A percentile compares a stretch with the other conserved stretches of the same genome.
Evolutionary conservation across 345 rosid genomes (phyloP).

Genomic region (Boechera stricta): DNA sequence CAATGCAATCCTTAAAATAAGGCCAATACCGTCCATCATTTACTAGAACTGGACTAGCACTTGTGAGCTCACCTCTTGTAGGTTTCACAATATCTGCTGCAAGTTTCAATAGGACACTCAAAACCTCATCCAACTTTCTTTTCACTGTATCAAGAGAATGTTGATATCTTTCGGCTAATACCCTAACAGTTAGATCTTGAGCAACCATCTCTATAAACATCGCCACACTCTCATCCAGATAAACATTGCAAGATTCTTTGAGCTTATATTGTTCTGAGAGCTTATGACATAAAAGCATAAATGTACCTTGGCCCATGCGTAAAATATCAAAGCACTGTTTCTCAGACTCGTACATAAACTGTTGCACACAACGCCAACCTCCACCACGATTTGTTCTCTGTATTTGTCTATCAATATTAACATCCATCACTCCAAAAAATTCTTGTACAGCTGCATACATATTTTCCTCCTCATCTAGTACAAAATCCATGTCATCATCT

Average conservation of each 20-base stretch:
- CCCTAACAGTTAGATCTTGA: neutral
- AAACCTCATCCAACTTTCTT: constrained; percentile 13
- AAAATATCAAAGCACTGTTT: neutral
- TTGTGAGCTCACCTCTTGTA: neutral
- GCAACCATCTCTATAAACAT: constrained; percentile 20
- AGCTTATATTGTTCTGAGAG: neutral
- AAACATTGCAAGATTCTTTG: neutral
- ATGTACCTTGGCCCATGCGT: neutral
- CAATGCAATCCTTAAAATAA: neutral
- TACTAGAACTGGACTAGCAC: neutral
- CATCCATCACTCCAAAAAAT: neutral
- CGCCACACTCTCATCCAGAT: neutral
- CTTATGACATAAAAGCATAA: neutral
- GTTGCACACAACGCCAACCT: constrained; percentile 6
- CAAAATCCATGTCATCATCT: constrained; percentile 7
- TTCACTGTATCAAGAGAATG: constrained; percentile 15
- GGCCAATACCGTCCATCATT: neutral
- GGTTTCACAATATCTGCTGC: neutral
- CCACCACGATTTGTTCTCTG: neutral
- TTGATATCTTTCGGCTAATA: constrained; percentile 1
- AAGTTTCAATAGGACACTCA: neutral
- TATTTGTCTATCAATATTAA: neutral
- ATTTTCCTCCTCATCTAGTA: neutral
- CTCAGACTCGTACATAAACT: neutral
- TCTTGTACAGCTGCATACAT: neutral